Percentiles rank a stretch among this genome's conserved stretches.
These are phyloP conservation scores for Reutealis trisperma DNA, from an alignment of 345 rosid species.

Conservation along the genomic window DNA sequence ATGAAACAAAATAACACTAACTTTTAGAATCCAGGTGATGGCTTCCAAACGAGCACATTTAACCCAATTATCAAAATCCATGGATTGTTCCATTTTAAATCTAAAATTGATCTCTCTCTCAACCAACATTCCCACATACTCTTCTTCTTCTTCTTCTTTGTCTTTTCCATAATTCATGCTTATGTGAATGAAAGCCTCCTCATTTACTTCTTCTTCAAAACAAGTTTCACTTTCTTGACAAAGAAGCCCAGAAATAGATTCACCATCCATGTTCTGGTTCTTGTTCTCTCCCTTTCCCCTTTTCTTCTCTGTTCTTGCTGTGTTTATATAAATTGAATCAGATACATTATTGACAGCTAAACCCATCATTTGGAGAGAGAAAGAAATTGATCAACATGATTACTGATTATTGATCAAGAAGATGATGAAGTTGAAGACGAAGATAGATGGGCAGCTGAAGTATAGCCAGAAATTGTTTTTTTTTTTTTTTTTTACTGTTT, in stretches of 20 bases:
- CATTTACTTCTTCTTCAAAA: slow-evolving; percentile 24
- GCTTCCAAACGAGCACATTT: slow-evolving; percentile 47
- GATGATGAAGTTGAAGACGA: slow-evolving; percentile 1
- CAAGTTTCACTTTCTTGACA: slow-evolving; percentile 38
- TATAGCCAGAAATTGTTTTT: slow-evolving; percentile 15
- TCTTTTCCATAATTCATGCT: slow-evolving; percentile 10
- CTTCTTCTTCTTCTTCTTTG: slow-evolving; percentile 31
- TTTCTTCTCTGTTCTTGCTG: not conserved
- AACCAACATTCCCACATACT: slow-evolving; percentile 35
- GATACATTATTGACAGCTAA: slow-evolving; percentile 1
- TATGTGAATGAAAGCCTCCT: slow-evolving; percentile 1
- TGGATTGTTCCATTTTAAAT: slow-evolving; percentile 26
- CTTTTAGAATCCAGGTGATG: slow-evolving; percentile 57
- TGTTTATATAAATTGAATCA: not conserved
- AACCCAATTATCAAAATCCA: slow-evolving; percentile 28
- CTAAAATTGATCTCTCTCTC: slow-evolving; percentile 43
- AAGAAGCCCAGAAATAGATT: slow-evolving; percentile 34
- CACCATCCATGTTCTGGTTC: slow-evolving; percentile 26
- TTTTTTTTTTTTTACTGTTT: not conserved
- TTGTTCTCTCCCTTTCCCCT: not conserved
- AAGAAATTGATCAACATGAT: slow-evolving; percentile 16
- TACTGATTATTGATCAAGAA: not conserved
- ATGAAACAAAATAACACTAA: slow-evolving; percentile 21
- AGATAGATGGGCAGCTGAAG: not conserved
- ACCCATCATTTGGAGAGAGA: slow-evolving; percentile 19